Evolutionary conservation across 495 filamentous ascomycete species (phyloP).

Genomic region (Penicillium goetzii): DNA sequence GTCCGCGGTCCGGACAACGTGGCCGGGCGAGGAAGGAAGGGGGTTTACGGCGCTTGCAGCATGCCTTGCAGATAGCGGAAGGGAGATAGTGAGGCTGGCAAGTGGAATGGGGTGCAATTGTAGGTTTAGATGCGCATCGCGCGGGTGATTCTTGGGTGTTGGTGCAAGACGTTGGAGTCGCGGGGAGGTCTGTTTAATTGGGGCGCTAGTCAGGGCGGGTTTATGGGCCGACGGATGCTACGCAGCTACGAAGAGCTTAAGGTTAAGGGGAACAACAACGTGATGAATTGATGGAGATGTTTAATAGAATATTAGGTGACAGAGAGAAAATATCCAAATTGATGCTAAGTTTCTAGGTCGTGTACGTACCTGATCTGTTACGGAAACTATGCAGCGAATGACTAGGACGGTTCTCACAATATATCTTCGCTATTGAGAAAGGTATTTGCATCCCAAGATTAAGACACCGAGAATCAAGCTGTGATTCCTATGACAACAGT

Average conservation of each 20-base stretch:
- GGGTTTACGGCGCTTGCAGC: constrained; percentile 18
- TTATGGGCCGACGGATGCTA: not conserved
- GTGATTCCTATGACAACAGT: no score
- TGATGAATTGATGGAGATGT: no score
- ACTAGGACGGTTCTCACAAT: no score
- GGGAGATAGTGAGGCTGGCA: not conserved
- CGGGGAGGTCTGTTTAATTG: constrained; percentile 9
- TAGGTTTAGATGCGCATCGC: not conserved
- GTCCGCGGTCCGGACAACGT: constrained; percentile 21
- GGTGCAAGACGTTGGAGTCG: constrained; percentile 14
- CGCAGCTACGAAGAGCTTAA: not conserved
- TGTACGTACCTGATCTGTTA: no score
- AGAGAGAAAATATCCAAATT: no score
- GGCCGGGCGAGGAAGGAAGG: constrained; percentile 11
- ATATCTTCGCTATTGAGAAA: no score
- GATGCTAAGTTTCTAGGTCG: no score
- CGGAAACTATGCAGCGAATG: no score
- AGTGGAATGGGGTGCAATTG: constrained; percentile 4
- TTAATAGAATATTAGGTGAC: no score
- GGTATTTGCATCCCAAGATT: no score
- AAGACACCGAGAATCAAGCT: no score
- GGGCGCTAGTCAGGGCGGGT: not conserved
- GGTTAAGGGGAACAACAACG: no score
- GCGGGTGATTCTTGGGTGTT: not conserved
- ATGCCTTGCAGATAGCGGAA: constrained; percentile 14